Percentiles rank a stretch among this genome's conserved stretches.
These are phyloP conservation scores for Cryptococcus floricola DNA, from an alignment of 1,284 basidiomycete genomes.

Conservation along the genomic window DNA sequence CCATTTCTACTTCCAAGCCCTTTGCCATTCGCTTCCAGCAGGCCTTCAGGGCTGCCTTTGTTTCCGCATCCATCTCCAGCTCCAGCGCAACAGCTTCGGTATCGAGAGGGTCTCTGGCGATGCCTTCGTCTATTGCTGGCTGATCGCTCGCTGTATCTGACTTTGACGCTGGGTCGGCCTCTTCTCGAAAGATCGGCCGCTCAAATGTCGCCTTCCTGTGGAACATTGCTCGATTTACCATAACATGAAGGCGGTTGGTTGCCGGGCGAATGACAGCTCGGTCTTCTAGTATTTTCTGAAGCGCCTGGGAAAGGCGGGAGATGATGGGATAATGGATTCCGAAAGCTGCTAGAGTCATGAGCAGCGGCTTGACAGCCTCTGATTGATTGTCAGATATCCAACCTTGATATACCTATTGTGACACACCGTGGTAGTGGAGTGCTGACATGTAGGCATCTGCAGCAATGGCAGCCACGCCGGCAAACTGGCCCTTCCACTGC, in stretches of 20 bases:
- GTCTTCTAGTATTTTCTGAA: neutral
- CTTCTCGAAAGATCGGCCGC: conserved; percentile 4
- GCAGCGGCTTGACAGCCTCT: conserved; percentile 21
- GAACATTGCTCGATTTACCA: conserved; percentile 4
- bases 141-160: neutral
- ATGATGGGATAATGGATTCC: conserved; percentile 19
- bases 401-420: neutral
- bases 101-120: neutral
- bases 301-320: conserved; percentile 1
- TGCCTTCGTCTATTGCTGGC: neutral
- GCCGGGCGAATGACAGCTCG: neutral
- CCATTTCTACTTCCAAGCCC: conserved; percentile 7
- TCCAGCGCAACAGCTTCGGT: neutral
- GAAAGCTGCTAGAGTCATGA: conserved; percentile 11
- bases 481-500: conserved; percentile 32
- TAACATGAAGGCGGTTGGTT: neutral
- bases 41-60: conserved; percentile 3
- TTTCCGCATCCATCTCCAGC: conserved; percentile 4
- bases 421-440: conserved; percentile 12
- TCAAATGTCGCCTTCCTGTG: neutral
- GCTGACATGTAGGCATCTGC: conserved; percentile 26
- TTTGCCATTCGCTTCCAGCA: conserved; percentile 10
- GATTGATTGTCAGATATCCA: neutral
- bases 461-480: conserved; percentile 23
- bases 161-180: neutral